phyloP scores from a whole-genome alignment of 352 stramenopile genomes.

The Phytophthora cactorum region DNA sequence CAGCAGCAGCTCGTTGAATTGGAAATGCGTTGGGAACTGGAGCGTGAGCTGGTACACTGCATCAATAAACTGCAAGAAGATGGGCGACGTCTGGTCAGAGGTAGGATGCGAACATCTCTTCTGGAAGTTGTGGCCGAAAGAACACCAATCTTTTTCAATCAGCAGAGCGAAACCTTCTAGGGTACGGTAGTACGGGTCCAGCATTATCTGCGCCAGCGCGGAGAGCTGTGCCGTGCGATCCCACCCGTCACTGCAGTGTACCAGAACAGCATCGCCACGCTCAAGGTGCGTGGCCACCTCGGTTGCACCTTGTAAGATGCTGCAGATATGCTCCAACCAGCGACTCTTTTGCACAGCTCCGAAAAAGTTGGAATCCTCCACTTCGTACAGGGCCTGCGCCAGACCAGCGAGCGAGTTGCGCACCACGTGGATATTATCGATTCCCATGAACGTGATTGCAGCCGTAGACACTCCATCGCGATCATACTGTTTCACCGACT shows the following conservation, averaged over 20 bases:
- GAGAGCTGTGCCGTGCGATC: constrained; percentile 83
- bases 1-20: constrained; percentile 97
- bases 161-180: constrained; percentile 79
- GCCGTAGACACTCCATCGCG: constrained; percentile 71
- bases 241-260: constrained; percentile 89
- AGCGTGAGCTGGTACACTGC: constrained; percentile 97
- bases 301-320: constrained; percentile 73
- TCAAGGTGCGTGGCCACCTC: constrained; percentile 83
- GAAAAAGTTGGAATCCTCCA: constrained; percentile 89
- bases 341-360: constrained; percentile 84
- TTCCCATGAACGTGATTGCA: constrained; percentile 89
- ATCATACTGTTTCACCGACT: constrained; percentile 89
- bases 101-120: constrained; percentile 79
- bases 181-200: constrained; percentile 85
- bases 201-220: constrained; percentile 81
- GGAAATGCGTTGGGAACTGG: constrained; percentile 97
- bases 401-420: constrained; percentile 73
- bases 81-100: constrained; percentile 95
- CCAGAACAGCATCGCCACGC: constrained; percentile 73
- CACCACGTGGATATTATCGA: constrained; percentile 90
- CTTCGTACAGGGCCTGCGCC: constrained; percentile 78
- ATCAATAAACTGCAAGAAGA: constrained; percentile 99
- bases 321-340: constrained; percentile 86
- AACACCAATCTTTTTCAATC: constrained; percentile 90
- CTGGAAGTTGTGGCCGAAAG: constrained; percentile 91